Evolutionary conservation across 441 rosid species (phyloP), one percentile per base, ranked within the genome.

Genomic region (Mallotus japonicus): DNA sequence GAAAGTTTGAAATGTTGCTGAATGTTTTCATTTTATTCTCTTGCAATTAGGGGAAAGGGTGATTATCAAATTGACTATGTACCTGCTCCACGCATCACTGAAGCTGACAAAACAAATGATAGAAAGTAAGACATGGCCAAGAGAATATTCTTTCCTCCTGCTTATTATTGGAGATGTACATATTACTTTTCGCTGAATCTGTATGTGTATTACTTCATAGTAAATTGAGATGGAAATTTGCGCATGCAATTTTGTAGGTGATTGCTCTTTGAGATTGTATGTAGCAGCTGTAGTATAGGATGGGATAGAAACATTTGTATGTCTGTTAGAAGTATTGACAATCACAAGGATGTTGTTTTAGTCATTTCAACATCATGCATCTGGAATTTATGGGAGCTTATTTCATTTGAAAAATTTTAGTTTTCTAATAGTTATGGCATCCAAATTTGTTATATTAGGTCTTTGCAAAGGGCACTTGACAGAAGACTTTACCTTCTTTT

Each of bases 41-140:
- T 44, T 83, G 69, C 67, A 71, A 82, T 71, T 85, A 90, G 95
- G 84, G 90, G 90, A 71, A 88, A 94, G 82, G 99, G 95, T 71
- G 93, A 28, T 3, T 28, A 28, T 28, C 32, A 28, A 28, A 28
- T 28, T 28, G 32, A 90, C 71, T 90, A 92, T 67, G 84, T 77
- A 60, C 99, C 99, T 57, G 97, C 97, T 82, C 96, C 97, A 14
- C 85, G 96, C 76, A 82, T 88, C 78, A 90, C 94, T 1, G 92
- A 94, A 80, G 97, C 96, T 66, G 95, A 95, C 85, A 84, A 89
- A 85, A 76, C 65, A n/a, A 89, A 89, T 77, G 95, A 87, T 66
- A 85, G 73, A 82, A 94, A 87, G 97, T 86, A 87, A 84, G 92
- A 50, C 47, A 64, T 40, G 17, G 5, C 20, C 8, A 16, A 49